Conservation (phyloP, 1,284 basidiomycete genomes). For the Schizophyllum commune region DNA sequence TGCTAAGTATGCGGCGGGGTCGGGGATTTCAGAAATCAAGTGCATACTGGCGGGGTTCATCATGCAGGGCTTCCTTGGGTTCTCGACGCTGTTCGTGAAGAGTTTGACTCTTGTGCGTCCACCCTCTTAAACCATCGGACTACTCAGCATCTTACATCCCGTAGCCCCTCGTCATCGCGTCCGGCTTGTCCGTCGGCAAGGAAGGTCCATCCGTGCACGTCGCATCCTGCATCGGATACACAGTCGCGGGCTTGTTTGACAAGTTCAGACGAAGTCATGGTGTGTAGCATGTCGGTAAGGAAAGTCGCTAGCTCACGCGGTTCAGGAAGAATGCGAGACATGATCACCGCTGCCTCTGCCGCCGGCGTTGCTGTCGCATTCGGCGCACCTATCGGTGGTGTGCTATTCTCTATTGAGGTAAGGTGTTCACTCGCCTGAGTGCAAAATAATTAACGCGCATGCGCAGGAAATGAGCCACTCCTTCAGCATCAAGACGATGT, state of each 20-base stretch:
- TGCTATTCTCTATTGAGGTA: constrained; percentile 86
- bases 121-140: not conserved
- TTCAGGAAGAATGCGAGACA: constrained; percentile 90
- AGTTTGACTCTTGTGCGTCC: constrained; percentile 77
- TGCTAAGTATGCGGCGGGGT: constrained; percentile 94
- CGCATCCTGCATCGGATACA: constrained; percentile 87
- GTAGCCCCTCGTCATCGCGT: constrained; percentile 95
- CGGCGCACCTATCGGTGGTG: constrained; percentile 95
- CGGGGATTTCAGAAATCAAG: constrained; percentile 98
- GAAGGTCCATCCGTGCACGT: constrained; percentile 99
- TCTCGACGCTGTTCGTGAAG: constrained; percentile 88
- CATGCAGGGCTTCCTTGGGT: constrained; percentile 91
- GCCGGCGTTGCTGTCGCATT: constrained; percentile 98
- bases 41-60: constrained; percentile 96
- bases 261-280: constrained; percentile 82
- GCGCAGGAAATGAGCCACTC: constrained; percentile 95
- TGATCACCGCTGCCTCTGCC: constrained; percentile 92
- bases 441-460: constrained; percentile 1
- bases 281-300: not conserved
- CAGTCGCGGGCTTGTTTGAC: constrained; percentile 78
- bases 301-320: constrained; percentile 1
- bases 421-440: constrained; percentile 4
- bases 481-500: constrained; percentile 98
- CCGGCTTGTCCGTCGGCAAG: constrained; percentile 95
- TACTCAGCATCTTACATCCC: constrained; percentile 2